Evolutionary conservation across 75 land plant genomes (phyloP).

Genomic region (Sequoiadendron giganteum): DNA sequence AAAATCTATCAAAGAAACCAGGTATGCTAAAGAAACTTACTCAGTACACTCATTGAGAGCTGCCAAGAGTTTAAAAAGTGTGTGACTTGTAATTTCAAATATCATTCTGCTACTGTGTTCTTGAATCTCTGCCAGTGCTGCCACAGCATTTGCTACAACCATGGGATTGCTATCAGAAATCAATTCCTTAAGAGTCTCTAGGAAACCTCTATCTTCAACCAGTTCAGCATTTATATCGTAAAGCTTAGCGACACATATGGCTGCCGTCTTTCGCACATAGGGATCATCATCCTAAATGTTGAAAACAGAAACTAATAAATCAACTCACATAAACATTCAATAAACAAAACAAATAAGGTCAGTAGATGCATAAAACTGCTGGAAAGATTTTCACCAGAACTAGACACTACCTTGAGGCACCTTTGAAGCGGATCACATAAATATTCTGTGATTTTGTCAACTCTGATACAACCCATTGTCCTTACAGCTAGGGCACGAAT

Average conservation of each 20-base stretch:
- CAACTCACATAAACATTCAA: not conserved
- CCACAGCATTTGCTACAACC: constrained; percentile 99
- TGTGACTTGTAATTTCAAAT: constrained; percentile 94
- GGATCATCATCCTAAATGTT: constrained; percentile 97
- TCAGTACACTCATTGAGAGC: constrained; percentile 99
- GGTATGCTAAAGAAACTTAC: constrained; percentile 45
- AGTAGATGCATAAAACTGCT: constrained; percentile 8
- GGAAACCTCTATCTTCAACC: constrained; percentile 97
- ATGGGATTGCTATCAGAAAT: constrained; percentile 99
- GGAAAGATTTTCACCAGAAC: constrained; percentile 11
- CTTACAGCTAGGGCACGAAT: constrained; percentile 99
- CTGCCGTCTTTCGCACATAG: constrained; percentile 99
- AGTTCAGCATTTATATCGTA: constrained; percentile 99
- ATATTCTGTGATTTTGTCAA: constrained; percentile 99
- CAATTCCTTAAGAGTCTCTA: constrained; percentile 94
- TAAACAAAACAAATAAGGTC: not conserved
- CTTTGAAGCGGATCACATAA: constrained; percentile 99
- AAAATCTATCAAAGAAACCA: not conserved
- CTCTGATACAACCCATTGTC: constrained; percentile 99
- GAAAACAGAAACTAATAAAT: constrained; percentile 3
- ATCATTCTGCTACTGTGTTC: constrained; percentile 76
- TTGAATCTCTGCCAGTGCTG: constrained; percentile 98
- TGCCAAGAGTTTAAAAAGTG: constrained; percentile 95
- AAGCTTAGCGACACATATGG: constrained; percentile 98
- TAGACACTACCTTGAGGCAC: constrained; percentile 80